Evolutionary conservation across 495 filamentous ascomycete genomes (phyloP), one percentile per base, ranked within the genome.

Genomic region (Hypoxylon fuscum): DNA sequence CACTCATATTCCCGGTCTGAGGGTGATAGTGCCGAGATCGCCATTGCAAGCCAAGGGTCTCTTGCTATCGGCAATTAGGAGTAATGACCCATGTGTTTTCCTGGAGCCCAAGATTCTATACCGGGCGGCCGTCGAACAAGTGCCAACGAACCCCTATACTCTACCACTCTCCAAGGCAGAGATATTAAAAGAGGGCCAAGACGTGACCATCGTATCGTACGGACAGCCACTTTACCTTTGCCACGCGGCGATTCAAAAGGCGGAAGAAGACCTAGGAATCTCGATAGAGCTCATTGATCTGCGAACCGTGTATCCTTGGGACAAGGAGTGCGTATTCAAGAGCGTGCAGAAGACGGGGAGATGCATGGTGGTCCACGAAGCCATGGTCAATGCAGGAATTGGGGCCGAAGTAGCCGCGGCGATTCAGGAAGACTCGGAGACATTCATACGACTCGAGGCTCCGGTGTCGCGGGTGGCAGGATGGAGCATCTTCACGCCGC

Each of bases 91-190:
- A 0, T 91, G 94, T 50, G 78, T 98, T 21, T 97, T 98, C 76
- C 89, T 98, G 90, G 95, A 98, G 74, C 96, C 95, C 0, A 98
- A 98, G 78, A 87, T 93, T 7, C 77, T 98, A 12, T 98, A 98
- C 68, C 88, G 95, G 18, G 96, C 96, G 0, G 93, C 95, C 0
- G 92, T 96, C 22, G 95, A 98, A 72, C 91, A 98, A 72, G 95
- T 98, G 2, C 96, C 95, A 12, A 86, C 86, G 5, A 88, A 82
- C 32, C 80, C 88, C 14, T 98, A 97, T 69, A 87, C 85, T 1
- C 81, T 98, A 20, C 93, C 94, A 1, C 81, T 98, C 2, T 92
- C 87, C 43, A 93, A 92, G 71, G 95, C 95, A 0, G 94, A 98
- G 72, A 76, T 97, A 3, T 69, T 98, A 8, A 95, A 94, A 71